These are phyloP conservation scores for Fusarium sterilihyphosum DNA, from an alignment of 2,329 filamentous ascomycete genomes.

Conservation along the genomic window DNA sequence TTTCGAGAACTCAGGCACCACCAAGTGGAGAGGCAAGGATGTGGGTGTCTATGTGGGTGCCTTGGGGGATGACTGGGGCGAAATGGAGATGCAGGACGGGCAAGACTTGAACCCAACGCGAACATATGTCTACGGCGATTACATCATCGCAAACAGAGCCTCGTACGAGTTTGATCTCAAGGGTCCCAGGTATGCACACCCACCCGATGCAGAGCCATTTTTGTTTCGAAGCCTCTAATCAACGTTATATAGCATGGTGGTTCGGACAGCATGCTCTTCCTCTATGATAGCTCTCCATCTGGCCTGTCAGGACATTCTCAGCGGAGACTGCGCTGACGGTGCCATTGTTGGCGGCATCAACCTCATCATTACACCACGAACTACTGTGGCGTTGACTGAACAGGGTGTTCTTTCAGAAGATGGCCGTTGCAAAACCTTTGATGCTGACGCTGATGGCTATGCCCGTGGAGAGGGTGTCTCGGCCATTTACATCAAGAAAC, in stretches of 20 bases:
- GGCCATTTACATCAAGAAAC: conserved; percentile 7
- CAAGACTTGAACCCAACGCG: conserved; percentile 14
- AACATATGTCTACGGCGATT: conserved; percentile 9
- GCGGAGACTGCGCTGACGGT: conserved; percentile 8
- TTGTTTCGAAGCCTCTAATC: not conserved
- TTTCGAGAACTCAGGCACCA: conserved; percentile 8
- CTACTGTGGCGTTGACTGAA: conserved; percentile 6
- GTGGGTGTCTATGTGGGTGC: conserved; percentile 6
- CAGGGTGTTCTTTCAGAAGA: conserved; percentile 8
- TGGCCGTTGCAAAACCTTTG: conserved; percentile 6
- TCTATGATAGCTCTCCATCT: conserved; percentile 8
- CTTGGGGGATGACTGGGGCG: conserved; percentile 4
- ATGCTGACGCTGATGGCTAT: conserved; percentile 10
- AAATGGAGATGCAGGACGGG: conserved; percentile 12
- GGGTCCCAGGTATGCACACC: conserved; percentile 2
- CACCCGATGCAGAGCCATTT: not conserved
- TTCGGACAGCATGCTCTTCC: conserved; percentile 10
- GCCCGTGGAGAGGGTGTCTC: conserved; percentile 8
- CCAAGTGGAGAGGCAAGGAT: conserved; percentile 1
- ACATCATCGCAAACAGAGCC: conserved; percentile 6
- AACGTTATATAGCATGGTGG: conserved; percentile 5
- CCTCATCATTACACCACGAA: conserved; percentile 8
- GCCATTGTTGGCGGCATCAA: conserved; percentile 6
- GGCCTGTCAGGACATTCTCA: conserved; percentile 6
- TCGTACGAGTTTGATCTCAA: conserved; percentile 10